Evolutionary conservation across 129 eudicot species (phyloP).

Genomic region (Pittosporum tobira): DNA sequence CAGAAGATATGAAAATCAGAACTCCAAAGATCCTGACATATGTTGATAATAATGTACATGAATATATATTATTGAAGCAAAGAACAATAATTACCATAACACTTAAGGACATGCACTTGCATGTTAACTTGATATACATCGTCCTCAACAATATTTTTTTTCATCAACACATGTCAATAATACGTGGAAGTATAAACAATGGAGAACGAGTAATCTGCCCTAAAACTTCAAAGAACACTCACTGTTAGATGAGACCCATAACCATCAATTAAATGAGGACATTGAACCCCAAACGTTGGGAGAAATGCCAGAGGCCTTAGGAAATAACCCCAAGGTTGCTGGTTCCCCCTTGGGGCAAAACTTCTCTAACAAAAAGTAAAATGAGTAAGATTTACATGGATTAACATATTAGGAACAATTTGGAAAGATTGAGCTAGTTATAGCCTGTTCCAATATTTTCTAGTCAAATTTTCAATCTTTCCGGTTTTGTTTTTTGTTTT

Average conservation of each 20-base stretch:
- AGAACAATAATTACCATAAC: not conserved
- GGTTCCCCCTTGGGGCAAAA: too few relatives aligned
- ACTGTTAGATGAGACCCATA: not conserved
- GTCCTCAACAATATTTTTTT: not conserved
- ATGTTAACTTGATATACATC: not conserved
- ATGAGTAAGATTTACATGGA: not conserved
- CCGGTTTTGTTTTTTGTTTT: too few relatives aligned
- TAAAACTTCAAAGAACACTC: not conserved
- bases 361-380: too few relatives aligned
- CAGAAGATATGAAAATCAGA: constrained; percentile 6
- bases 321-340: too few relatives aligned
- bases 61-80: not conserved
- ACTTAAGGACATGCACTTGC: not conserved
- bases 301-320: too few relatives aligned
- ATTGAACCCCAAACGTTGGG: too few relatives aligned
- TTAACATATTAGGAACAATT: not conserved
- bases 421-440: not conserved
- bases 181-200: not conserved
- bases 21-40: not conserved
- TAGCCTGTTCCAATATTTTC: not conserved
- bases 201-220: too few relatives aligned
- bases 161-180: not conserved
- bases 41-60: not conserved
- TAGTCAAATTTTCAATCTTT: not conserved
- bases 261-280: not conserved